Base-by-base conservation (phyloP, 805 yeast genomes). In the Clavispora phyllophila region DNA sequence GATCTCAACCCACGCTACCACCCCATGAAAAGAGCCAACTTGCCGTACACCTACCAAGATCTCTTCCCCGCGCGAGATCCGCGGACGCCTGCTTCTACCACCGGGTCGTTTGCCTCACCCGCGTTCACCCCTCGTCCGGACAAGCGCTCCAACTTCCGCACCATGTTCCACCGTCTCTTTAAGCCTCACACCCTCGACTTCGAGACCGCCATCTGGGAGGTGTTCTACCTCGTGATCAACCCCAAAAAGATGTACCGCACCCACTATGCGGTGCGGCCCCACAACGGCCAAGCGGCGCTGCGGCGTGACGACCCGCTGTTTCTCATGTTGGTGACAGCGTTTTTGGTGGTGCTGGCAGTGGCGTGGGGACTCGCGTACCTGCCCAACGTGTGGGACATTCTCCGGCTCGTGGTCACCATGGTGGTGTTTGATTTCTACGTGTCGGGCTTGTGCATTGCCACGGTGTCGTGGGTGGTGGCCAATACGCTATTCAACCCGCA, bases 271-370 rank as follows among this genome's bases (percentile, higher is more conserved):
- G 87, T 86, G 57, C 89, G 87, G 51, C 84, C 81, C 54, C 91
- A 85, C 43, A 54, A 57, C 23, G 62, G 62, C 17, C 82, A 79
- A 55, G 78, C 82, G 53, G 78, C 79, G 49, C 88, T 95, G 83
- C 82, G 95, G 1, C 73, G 97, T 49, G 96, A 90, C 62, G 97
- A 89, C 61, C 97, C 97, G 0, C 82, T 93, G 22, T 89, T 90
- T 57, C 79, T 87, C 47, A 75, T 90, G 25, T 66, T 90, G 32
- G 68, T 89, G 40, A 75, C 85, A n/a, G 67, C 72, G 2, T 75
- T 89, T 45, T 65, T 90, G 22, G 71, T 79, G 1, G 60, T 87
- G 4, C 80, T 90, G 47, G 96, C 96, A 0, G 57, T 90, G 18
- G 93, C 88, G 1, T 89, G 96, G 96, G 96, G 96, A 4, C 62